Base-by-base conservation (phyloP, 1,284 basidiomycete species). In the Laetiporus sulphureus region DNA sequence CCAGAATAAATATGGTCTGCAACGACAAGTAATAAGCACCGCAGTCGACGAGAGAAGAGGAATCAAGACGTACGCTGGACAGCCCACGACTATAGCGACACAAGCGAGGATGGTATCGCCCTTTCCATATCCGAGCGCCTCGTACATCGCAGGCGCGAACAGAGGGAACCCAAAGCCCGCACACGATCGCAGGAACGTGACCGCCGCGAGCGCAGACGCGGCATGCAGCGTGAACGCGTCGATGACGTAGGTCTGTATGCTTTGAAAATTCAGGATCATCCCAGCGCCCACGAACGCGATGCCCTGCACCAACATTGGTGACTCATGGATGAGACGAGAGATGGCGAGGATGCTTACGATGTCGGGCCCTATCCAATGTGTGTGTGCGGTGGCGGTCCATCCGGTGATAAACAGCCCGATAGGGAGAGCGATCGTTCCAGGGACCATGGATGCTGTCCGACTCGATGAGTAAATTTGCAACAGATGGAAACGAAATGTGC, bases 331-430 rank as follows among this genome's bases (percentile, higher is more conserved):
- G n/a, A n/a, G n/a, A n/a, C n/a, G n/a, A n/a, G n/a, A n/a, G n/a
- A n/a, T n/a, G n/a, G n/a, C n/a, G n/a, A n/a, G 22, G 15, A 16
- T 33, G 59, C 73, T 52, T 47, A 79, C 79, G 32, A 84, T 69
- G 49, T 85, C 80, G 0, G 79, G 73, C 0, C 62, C 77, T 44
- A 86, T 77, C 84, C 84, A 89, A 46, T 76, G 76, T 0, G 73
- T 54, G 19, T 62, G 57, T 1, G 67, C 58, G 38, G 81, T 54
- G 4, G 76, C 77, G 0, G 73, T 67, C 84, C 84, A 89, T 11
- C 85, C 84, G 1, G 73, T 61, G 10, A 86, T 60, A 16, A 88
- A 57, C 6, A 86, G 58, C 0, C 84, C 85, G 0, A 73, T 59
- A 0, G 79, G 75, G 5, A 83, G 65, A 2, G 76, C 10, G 2